Evolutionary conservation across 2,329 filamentous ascomycete species (phyloP).

Genomic region (Scedosporium apiospermum): DNA sequence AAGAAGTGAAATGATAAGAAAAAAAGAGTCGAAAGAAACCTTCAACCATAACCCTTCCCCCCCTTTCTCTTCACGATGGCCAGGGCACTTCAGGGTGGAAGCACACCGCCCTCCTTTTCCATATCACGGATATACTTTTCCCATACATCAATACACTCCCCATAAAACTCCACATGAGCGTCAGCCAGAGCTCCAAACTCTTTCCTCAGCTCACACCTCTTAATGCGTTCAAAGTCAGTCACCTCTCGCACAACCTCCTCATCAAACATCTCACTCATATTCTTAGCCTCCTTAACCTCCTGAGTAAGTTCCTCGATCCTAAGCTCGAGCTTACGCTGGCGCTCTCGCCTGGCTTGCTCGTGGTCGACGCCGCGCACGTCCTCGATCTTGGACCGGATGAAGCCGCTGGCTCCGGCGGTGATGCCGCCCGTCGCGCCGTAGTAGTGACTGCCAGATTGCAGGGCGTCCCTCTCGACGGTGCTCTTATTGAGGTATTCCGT

Average conservation of each 20-base stretch:
- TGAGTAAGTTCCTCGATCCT: conserved; percentile 84
- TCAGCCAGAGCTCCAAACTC: conserved; percentile 78
- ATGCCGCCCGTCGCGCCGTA: conserved; percentile 38
- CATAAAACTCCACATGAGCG: conserved; percentile 81
- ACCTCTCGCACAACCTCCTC: conserved; percentile 93
- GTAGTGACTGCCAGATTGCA: conserved; percentile 50
- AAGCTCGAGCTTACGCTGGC: conserved; percentile 81
- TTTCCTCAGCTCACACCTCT: conserved; percentile 81
- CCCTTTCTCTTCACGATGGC: conserved; percentile 5
- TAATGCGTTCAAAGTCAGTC: conserved; percentile 91
- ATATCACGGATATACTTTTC: conserved; percentile 83
- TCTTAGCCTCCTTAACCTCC: conserved; percentile 81
- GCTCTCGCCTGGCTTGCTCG: conserved; percentile 79
- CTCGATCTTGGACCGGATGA: conserved; percentile 89
- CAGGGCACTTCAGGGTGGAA: conserved; percentile 4
- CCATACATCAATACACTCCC: conserved; percentile 72
- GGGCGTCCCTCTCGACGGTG: conserved; percentile 72
- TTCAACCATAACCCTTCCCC: neutral
- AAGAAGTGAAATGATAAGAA: neutral
- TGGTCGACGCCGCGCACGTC: conserved; percentile 96
- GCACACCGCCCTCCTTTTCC: conserved; percentile 51
- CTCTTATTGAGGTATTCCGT: conserved; percentile 94
- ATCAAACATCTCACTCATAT: conserved; percentile 84
- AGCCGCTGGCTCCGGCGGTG: conserved; percentile 64
- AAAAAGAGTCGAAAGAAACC: neutral